Evolutionary conservation across 495 filamentous ascomycete genomes (phyloP).

Genomic region (Pyrenula massariospora): DNA sequence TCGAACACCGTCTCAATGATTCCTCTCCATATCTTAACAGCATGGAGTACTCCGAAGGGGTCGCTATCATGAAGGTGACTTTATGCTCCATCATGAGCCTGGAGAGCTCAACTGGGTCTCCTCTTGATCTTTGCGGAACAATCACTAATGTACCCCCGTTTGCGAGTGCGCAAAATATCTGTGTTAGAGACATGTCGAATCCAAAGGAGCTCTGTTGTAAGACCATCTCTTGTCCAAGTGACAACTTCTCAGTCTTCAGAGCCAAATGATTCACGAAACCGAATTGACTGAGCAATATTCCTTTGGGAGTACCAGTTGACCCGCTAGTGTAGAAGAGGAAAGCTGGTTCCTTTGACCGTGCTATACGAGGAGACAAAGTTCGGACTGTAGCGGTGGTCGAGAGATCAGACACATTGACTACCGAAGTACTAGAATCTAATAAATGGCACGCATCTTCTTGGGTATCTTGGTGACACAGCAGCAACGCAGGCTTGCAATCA

Average conservation of each 20-base stretch:
- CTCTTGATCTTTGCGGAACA: constrained; percentile 8
- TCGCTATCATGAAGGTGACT: constrained; percentile 16
- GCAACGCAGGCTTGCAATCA: neutral
- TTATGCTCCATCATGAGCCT: constrained; percentile 11
- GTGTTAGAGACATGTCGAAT: constrained; percentile 21
- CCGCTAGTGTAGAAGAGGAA: constrained; percentile 24
- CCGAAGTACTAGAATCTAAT: too few relatives aligned
- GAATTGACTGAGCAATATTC: constrained; percentile 14
- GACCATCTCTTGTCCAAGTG: constrained; percentile 12
- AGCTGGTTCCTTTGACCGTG: too few relatives aligned
- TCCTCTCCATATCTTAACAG: constrained; percentile 7
- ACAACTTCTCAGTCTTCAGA: constrained; percentile 9
- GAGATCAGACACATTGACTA: too few relatives aligned
- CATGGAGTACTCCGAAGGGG: constrained; percentile 9
- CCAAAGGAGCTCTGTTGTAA: constrained; percentile 19
- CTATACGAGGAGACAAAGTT: too few relatives aligned
- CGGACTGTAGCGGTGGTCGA: too few relatives aligned
- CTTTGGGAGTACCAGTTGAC: constrained; percentile 22
- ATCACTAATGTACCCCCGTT: constrained; percentile 15
- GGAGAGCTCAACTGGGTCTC: constrained; percentile 13
- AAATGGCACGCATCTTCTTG: too few relatives aligned
- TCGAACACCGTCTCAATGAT: constrained; percentile 2
- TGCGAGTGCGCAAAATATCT: constrained; percentile 18
- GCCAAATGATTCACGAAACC: constrained; percentile 16
- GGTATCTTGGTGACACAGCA: neutral